Conservation (phyloP, 805 yeast genomes). For the Saturnispora gosingensis region DNA sequence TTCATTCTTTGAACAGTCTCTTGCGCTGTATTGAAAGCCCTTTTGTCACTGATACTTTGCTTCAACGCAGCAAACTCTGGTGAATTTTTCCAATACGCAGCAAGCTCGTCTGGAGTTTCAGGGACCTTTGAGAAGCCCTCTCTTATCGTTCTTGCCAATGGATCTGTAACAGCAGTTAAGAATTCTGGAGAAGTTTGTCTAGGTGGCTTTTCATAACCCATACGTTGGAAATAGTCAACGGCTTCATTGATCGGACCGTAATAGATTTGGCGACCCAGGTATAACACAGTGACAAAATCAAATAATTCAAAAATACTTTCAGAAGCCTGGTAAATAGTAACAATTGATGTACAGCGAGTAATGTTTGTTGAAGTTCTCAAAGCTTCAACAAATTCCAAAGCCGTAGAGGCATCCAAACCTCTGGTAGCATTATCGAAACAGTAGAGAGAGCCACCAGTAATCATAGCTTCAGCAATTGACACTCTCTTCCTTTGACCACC, state of each 20-base stretch:
- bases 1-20: conserved; percentile 26
- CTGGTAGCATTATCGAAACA: conserved; percentile 70
- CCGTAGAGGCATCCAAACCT: conserved; percentile 67
- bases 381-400: conserved; percentile 54
- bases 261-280: conserved; percentile 52
- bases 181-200: conserved; percentile 65
- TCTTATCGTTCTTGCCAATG: conserved; percentile 42
- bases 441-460: conserved; percentile 42
- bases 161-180: conserved; percentile 59
- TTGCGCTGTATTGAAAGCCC: conserved; percentile 23
- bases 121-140: conserved; percentile 49
- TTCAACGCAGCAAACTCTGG: conserved; percentile 37
- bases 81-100: conserved; percentile 49
- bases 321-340: conserved; percentile 62
- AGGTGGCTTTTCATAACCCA: conserved; percentile 55
- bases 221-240: conserved; percentile 41
- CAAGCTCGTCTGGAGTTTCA: conserved; percentile 46
- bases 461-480: conserved; percentile 56
- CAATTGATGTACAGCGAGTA: conserved; percentile 46
- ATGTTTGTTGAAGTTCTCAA: conserved; percentile 51
- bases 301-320: conserved; percentile 53
- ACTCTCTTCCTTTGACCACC: conserved; percentile 71
- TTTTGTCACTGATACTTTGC: conserved; percentile 29
- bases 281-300: conserved; percentile 50
- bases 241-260: conserved; percentile 49